Evolutionary conservation across 1,284 basidiomycete genomes (phyloP).

Genomic region (Quambalaria eucalypti): DNA sequence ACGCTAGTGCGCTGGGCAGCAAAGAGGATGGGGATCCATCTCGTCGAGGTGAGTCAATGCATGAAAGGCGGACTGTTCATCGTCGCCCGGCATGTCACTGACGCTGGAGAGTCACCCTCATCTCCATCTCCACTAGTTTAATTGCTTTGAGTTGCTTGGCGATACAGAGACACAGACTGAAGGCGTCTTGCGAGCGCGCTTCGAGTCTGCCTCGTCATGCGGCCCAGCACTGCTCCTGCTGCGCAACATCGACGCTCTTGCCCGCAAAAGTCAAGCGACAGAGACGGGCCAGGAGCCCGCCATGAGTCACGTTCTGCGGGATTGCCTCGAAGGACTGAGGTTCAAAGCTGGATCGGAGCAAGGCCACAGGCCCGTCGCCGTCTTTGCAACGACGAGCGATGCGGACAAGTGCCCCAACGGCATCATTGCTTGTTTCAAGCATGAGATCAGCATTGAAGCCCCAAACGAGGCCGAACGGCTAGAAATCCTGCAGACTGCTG

Average conservation of each 20-base stretch:
- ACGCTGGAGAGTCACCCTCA: no score
- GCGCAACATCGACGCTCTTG: constrained; percentile 73
- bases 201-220: constrained; percentile 70
- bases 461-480: constrained; percentile 68
- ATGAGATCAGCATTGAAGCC: constrained; percentile 64
- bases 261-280: constrained; percentile 60
- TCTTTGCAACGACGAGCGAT: constrained; percentile 66
- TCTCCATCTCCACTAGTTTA: constrained; percentile 79
- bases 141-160: constrained; percentile 74
- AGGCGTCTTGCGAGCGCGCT: constrained; percentile 62
- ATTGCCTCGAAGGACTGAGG: constrained; percentile 57
- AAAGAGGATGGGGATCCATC: constrained; percentile 61
- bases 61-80: no score
- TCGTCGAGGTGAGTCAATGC: no score
- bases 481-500: constrained; percentile 35
- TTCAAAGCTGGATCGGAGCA: constrained; percentile 30
- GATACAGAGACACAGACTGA: constrained; percentile 74
- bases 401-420: constrained; percentile 60
- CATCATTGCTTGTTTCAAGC: constrained; percentile 73
- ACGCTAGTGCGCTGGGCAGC: constrained; percentile 58
- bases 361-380: constrained; percentile 17
- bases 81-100: no score
- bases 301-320: constrained; percentile 58
- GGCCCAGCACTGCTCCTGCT: constrained; percentile 79
- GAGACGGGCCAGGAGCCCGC: constrained; percentile 65